Conservation (phyloP, 2,329 filamentous ascomycete species). For the Alternaria sp. region DNA sequence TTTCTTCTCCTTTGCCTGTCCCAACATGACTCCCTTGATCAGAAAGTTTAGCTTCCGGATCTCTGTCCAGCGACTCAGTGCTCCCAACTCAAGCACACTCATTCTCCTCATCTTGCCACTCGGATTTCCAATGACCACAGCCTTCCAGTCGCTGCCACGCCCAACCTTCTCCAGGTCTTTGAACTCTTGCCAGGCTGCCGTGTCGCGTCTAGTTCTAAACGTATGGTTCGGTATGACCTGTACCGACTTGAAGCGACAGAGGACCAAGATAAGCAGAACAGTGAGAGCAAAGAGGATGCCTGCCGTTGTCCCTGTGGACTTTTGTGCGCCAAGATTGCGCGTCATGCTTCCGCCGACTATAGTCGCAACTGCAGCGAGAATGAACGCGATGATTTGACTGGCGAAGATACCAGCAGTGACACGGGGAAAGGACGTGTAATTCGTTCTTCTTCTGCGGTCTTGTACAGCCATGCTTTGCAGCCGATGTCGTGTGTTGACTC, state of each 20-base stretch:
- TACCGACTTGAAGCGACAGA: constrained; percentile 71
- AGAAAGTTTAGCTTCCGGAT: constrained; percentile 64
- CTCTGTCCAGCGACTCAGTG: constrained; percentile 75
- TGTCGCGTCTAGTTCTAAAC: constrained; percentile 50
- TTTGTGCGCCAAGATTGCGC: constrained; percentile 71
- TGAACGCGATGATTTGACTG: constrained; percentile 74
- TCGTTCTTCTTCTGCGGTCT: constrained; percentile 64
- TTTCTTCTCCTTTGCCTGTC: constrained; percentile 24
- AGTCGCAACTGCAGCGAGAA: constrained; percentile 74
- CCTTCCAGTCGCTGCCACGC: constrained; percentile 67
- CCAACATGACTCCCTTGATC: constrained; percentile 33
- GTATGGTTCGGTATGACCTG: constrained; percentile 73
- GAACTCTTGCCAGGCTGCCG: constrained; percentile 43
- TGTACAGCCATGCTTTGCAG: constrained; percentile 56
- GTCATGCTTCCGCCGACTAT: constrained; percentile 74
- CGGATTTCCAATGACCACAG: constrained; percentile 76
- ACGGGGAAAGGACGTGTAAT: constrained; percentile 79
- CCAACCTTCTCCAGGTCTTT: constrained; percentile 54
- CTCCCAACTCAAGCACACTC: constrained; percentile 75
- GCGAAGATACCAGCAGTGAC: constrained; percentile 76
- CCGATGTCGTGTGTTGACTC: constrained; percentile 66
- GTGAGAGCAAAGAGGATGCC: constrained; percentile 73
- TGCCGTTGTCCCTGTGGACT: constrained; percentile 73
- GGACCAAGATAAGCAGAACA: constrained; percentile 66
- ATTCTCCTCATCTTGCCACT: constrained; percentile 73